Base-by-base conservation (phyloP, 2,329 filamentous ascomycete genomes). In the Sporothrix protearum region DNA sequence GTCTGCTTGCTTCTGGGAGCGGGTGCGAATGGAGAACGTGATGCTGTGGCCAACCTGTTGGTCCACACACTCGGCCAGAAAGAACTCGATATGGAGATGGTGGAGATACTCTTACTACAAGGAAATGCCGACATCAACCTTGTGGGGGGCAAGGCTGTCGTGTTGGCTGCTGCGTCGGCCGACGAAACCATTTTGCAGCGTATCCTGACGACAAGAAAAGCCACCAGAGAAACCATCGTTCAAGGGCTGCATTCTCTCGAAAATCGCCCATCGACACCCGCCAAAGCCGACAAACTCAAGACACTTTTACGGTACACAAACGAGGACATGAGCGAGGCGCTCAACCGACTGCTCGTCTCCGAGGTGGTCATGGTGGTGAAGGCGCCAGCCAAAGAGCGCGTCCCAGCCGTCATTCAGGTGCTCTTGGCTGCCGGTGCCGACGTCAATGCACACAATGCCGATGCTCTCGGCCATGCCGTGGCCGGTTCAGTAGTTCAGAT, bases 51-150 rank as follows among this genome's bases (percentile, higher is more conserved):
- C 2, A 80, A 85, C 61, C 83, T 84, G 3, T 76, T 88, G 33
- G 77, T 82, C 5, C 77, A 79, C 16, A 79, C 82, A 0, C 74
- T 89, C 22, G 78, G 80, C 12, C 79, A 82, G 59, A 82, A 80
- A 33, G 83, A 84, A 0, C 80, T 84, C 0, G 87, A 89, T 70
- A 81, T 85, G 76, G 80, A 82, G 14, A 80, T 89, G 1, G 76
- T 88, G 1, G 79, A 79, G 4, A 77, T 85, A 8, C 78, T 89
- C 2, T 77, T 89, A 2, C 81, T 85, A 33, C 80, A 84, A 33
- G 86, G 86, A 0, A 81, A 82, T 28, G 86, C 85, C 2, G 85
- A 89, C 71, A 78, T 88, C 70, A 88, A 89, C 72, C 78, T 81
- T 10, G 78, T 84, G 2, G 78, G 81, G 0, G 85, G 85, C 10